phyloP scores from a whole-genome alignment of 2,329 filamentous ascomycete species.

The Setomelanomma holmii region DNA sequence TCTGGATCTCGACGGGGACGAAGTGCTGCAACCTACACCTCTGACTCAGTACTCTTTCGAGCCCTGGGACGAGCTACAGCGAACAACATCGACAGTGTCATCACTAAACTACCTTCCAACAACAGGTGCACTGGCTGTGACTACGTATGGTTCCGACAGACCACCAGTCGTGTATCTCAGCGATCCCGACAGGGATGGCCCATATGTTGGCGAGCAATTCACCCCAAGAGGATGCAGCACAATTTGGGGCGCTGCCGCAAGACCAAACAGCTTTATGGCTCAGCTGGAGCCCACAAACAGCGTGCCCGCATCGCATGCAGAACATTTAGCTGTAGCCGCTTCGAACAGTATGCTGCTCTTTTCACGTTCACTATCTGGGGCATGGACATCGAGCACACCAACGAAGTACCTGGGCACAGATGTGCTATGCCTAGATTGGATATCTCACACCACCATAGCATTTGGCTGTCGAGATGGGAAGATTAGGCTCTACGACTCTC shows the following conservation, averaged over 20 bases:
- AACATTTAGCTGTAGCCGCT: slow-evolving; percentile 43
- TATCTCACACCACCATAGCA: slow-evolving; percentile 37
- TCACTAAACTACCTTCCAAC: slow-evolving; percentile 37
- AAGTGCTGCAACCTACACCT: background rate
- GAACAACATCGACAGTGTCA: slow-evolving; percentile 38
- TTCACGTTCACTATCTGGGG: slow-evolving; percentile 22
- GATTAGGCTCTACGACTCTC: slow-evolving; percentile 43
- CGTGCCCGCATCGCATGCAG: slow-evolving; percentile 27
- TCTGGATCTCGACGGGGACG: slow-evolving; percentile 5
- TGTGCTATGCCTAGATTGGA: slow-evolving; percentile 45
- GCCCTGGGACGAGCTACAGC: slow-evolving; percentile 28
- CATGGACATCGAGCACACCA: slow-evolving; percentile 24
- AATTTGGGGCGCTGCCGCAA: slow-evolving; percentile 38
- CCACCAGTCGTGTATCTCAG: slow-evolving; percentile 36
- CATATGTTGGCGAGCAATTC: slow-evolving; percentile 37
- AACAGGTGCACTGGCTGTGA: slow-evolving; percentile 38
- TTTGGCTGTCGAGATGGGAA: slow-evolving; percentile 42
- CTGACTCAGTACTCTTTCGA: slow-evolving; percentile 25
- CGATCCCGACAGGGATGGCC: slow-evolving; percentile 33
- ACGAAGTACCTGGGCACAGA: slow-evolving; percentile 29
- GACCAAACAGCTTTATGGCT: slow-evolving; percentile 22
- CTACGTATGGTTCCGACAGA: slow-evolving; percentile 37
- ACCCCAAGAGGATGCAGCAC: slow-evolving; percentile 31
- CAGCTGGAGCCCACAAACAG: slow-evolving; percentile 14
- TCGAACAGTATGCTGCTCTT: slow-evolving; percentile 34